Evolutionary conservation across 805 yeast genomes (phyloP).

Genomic region (Wickerhamiella bombiphila): DNA sequence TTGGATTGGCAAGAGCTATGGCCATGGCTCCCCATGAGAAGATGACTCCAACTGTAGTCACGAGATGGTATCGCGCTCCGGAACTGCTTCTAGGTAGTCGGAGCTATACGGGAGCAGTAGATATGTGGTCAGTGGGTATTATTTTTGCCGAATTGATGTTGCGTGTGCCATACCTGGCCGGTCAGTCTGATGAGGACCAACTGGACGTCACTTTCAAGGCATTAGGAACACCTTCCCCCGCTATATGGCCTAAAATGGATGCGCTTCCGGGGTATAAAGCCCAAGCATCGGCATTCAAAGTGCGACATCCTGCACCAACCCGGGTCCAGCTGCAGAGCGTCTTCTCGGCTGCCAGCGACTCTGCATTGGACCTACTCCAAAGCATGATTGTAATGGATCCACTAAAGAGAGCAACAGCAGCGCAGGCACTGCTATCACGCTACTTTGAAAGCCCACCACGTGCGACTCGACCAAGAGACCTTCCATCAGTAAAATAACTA

Average conservation of each 20-base stretch:
- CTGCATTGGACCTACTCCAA: conserved; percentile 61
- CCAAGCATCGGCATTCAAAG: conserved; percentile 9
- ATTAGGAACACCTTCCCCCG: conserved; percentile 88
- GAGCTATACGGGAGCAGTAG: conserved; percentile 80
- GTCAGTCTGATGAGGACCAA: conserved; percentile 80
- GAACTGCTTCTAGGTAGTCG: conserved; percentile 79
- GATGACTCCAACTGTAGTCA: conserved; percentile 86
- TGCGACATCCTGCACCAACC: conserved; percentile 70
- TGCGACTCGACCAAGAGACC: conserved; percentile 49
- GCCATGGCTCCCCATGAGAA: conserved; percentile 48
- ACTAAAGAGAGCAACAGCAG: conserved; percentile 49
- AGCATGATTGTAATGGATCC: conserved; percentile 70
- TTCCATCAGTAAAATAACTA: conserved; percentile 29
- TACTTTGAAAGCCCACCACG: conserved; percentile 62
- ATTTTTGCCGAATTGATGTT: conserved; percentile 94
- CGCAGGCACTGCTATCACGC: conserved; percentile 45
- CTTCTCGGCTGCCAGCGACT: conserved; percentile 81
- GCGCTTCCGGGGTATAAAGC: conserved; percentile 51
- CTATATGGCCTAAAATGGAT: conserved; percentile 80
- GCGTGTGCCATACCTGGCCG: conserved; percentile 89
- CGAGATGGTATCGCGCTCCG: conserved; percentile 97
- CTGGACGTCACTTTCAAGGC: conserved; percentile 89
- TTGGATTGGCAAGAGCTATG: conserved; percentile 80
- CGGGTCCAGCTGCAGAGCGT: conserved; percentile 64
- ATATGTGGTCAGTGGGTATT: conserved; percentile 92